Conservation (phyloP, 2,329 filamentous ascomycete species). For the Fusarium sp. region DNA sequence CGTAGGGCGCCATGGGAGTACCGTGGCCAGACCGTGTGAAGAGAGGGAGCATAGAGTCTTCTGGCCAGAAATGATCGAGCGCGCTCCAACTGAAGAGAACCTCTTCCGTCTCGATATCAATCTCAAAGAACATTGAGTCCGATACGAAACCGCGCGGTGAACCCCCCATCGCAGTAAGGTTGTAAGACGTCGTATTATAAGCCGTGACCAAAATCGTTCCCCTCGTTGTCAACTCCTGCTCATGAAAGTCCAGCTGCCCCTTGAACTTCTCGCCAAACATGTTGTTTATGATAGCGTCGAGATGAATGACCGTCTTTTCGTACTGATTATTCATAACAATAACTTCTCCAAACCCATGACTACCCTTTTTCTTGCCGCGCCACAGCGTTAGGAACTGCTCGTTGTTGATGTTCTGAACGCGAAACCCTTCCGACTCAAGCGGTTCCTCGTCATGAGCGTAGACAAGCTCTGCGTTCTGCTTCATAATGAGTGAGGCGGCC, state of each 20-base stretch:
- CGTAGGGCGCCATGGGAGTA: slow-evolving; percentile 21
- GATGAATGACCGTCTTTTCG: slow-evolving; percentile 23
- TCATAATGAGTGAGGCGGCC: slow-evolving; percentile 42
- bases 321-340: slow-evolving; percentile 50
- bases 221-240: slow-evolving; percentile 38
- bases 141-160: slow-evolving; percentile 26
- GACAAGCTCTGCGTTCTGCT: slow-evolving; percentile 48
- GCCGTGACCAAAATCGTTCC: slow-evolving; percentile 44
- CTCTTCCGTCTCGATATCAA: slow-evolving; percentile 56
- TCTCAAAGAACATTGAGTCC: slow-evolving; percentile 56
- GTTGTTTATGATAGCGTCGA: slow-evolving; percentile 23
- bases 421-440: slow-evolving; percentile 38
- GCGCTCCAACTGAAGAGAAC: slow-evolving; percentile 58
- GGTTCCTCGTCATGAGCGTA: slow-evolving; percentile 42
- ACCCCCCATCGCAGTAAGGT: slow-evolving; percentile 40
- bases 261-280: slow-evolving; percentile 3
- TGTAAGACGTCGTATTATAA: slow-evolving; percentile 41
- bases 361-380: slow-evolving; percentile 45
- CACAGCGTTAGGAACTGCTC: slow-evolving; percentile 50
- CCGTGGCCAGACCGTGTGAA: slow-evolving; percentile 29
- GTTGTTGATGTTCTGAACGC: slow-evolving; percentile 48
- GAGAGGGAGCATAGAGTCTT: slow-evolving; percentile 32
- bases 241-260: slow-evolving; percentile 41
- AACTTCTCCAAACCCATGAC: slow-evolving; percentile 51
- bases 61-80: slow-evolving; percentile 49